phyloP scores from a whole-genome alignment of 352 stramenopile genomes.

The Phytophthora uliginosa region DNA sequence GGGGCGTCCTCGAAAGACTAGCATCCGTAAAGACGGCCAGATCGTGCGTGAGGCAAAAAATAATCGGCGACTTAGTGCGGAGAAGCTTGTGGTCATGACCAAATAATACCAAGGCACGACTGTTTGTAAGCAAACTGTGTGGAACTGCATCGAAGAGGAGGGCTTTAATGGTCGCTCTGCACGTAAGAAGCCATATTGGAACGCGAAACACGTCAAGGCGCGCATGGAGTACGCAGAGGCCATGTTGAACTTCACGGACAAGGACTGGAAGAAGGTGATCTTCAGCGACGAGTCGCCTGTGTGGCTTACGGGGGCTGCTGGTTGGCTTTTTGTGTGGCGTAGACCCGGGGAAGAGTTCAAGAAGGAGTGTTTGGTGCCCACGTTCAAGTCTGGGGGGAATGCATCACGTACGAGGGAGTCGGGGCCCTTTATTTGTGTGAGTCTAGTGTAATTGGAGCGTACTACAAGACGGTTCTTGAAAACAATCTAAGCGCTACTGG shows the following conservation, averaged over 20 bases:
- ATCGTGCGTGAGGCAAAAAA: conserved; percentile 12
- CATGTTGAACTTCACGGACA: conserved; percentile 15
- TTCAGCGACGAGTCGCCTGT: conserved; percentile 9
- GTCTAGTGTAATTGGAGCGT: not conserved
- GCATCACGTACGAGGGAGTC: too few relatives aligned
- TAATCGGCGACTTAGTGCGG: conserved; percentile 4
- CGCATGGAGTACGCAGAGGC: not conserved
- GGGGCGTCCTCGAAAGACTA: conserved; percentile 6
- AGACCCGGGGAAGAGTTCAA: conserved; percentile 1
- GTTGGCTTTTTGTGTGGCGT: not conserved
- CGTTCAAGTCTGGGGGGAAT: not conserved
- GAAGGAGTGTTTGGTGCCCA: not conserved
- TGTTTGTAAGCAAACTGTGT: conserved; percentile 1
- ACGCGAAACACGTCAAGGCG: conserved; percentile 1
- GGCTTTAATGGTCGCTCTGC: conserved; percentile 5
- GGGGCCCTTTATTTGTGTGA: too few relatives aligned
- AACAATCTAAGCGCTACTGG: conserved; percentile 5
- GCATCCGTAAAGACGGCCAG: not conserved
- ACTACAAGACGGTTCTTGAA: conserved; percentile 7
- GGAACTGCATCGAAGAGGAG: conserved; percentile 9
- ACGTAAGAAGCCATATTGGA: not conserved
- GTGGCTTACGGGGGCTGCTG: conserved; percentile 7
- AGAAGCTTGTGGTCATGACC: conserved; percentile 5
- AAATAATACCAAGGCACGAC: not conserved
- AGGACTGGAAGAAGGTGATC: conserved; percentile 4